Evolutionary conservation across 352 stramenopile species (phyloP), one percentile per base, ranked within the genome.

Genomic region (Aphanomyces astaci): DNA sequence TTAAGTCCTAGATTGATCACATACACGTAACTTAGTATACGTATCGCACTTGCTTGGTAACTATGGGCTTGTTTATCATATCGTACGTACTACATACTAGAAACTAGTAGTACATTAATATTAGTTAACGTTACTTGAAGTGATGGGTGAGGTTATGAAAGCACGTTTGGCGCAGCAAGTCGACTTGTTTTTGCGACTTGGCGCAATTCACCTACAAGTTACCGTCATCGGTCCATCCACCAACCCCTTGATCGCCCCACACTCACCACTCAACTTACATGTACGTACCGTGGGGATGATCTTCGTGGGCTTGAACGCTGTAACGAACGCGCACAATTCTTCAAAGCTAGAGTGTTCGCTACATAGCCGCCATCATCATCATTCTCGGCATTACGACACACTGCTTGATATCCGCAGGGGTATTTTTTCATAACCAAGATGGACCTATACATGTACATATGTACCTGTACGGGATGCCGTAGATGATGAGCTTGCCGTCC

Each of bases 311-410:
- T 96, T 92, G 31, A 89, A 73, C 5, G 92, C 77, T 75, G 86
- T 88, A 24, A 91, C 73, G 71, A 98, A 98, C 45, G 97, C 88
- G 33, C 92, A 87, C 9, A 99, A 80, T 73, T 99, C 96, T 4
- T 84, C 83, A 73, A 98, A 99, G 71, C 86, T 97, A 27, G 89
- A 98, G 75, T 99, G 96, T 67, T 99, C 96, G 68, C 88, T 70
- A 45, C 46, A 19, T 51, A 7, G n/a, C n/a, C n/a, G n/a, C n/a
- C n/a, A n/a, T n/a, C n/a, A n/a, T n/a, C n/a, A n/a, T n/a, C n/a
- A n/a, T n/a, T n/a, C n/a, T n/a, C n/a, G n/a, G n/a, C n/a, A n/a
- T n/a, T n/a, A n/a, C n/a, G n/a, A n/a, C n/a, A n/a, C n/a, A n/a
- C n/a, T n/a, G n/a, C n/a, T n/a, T n/a, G n/a, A n/a, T n/a, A n/a